Evolutionary conservation across 1,284 basidiomycete species (phyloP).

Genomic region (Thecaphora frezii): DNA sequence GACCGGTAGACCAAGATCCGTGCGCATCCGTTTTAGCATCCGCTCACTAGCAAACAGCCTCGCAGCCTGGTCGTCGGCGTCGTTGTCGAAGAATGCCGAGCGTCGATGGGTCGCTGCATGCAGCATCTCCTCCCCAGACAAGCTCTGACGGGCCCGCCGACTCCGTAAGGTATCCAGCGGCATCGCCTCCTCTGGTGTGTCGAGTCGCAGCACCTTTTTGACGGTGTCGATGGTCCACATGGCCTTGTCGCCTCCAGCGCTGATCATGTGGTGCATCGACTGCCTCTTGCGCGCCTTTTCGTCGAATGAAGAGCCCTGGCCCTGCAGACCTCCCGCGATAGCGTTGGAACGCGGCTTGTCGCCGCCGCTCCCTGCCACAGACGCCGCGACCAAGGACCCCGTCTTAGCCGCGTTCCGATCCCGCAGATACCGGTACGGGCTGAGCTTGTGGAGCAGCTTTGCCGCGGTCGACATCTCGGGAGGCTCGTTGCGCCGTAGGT

Average conservation of each 20-base stretch:
- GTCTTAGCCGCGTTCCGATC: constrained; percentile 62
- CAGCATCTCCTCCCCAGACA: constrained; percentile 38
- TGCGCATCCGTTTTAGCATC: constrained; percentile 63
- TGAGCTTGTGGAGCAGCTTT: constrained; percentile 68
- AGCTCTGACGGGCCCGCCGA: constrained; percentile 37
- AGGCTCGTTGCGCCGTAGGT: constrained; percentile 62
- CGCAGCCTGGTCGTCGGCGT: constrained; percentile 49
- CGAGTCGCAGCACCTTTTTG: constrained; percentile 57
- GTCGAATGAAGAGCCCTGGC: neutral
- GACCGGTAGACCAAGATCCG: constrained; percentile 44
- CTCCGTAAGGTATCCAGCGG: constrained; percentile 63
- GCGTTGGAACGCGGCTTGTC: constrained; percentile 19
- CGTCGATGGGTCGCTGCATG: constrained; percentile 1
- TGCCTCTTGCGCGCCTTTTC: neutral
- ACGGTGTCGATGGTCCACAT: constrained; percentile 35
- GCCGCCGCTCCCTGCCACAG: constrained; percentile 13
- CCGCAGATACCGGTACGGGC: constrained; percentile 82
- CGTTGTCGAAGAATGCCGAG: constrained; percentile 17
- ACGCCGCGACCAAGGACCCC: constrained; percentile 12
- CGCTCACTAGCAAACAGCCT: constrained; percentile 68
- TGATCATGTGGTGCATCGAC: constrained; percentile 22
- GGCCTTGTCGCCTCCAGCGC: constrained; percentile 17
- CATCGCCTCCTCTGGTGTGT: constrained; percentile 68
- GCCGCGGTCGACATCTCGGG: constrained; percentile 46
- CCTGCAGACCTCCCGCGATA: constrained; percentile 24